phyloP scores from a whole-genome alignment of 176 grass and related monocot genomes.

The Hyparrhenia diplandra region DNA sequence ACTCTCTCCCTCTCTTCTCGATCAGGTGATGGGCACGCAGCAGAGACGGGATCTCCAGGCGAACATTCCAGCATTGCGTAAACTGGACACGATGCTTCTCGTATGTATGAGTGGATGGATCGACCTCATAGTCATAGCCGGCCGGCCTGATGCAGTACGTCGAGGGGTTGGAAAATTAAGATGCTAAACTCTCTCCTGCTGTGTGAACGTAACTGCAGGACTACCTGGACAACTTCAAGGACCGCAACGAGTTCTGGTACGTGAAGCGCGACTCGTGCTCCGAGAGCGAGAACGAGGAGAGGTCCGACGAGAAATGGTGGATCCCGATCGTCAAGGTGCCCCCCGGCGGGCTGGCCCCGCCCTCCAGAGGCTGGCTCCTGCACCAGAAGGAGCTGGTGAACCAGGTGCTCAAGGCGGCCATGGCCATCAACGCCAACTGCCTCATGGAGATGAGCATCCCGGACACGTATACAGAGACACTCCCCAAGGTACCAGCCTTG shows the following conservation, averaged over 20 bases:
- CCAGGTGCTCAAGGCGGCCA: conserved; percentile 95
- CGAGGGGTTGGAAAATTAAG: too few species aligned
- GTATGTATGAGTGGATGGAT: too few species aligned
- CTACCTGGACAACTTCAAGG: conserved; percentile 87
- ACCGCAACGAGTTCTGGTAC: conserved; percentile 83
- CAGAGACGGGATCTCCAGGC: conserved; percentile 78
- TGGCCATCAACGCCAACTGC: conserved; percentile 99
- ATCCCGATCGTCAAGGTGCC: conserved; percentile 76
- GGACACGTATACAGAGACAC: conserved; percentile 67
- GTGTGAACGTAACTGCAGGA: conserved; percentile 52
- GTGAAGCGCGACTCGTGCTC: conserved; percentile 63
- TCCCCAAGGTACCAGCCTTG: conserved; percentile 59
- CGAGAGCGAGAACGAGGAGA: conserved; percentile 50
- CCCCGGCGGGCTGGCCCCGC: conserved; percentile 46
- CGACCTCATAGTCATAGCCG: too few species aligned
- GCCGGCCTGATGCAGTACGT: too few species aligned
- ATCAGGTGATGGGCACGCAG: conserved; percentile 79
- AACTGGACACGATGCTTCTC: conserved; percentile 79
- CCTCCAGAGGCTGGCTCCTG: conserved; percentile 61
- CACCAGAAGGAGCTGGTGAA: conserved; percentile 77
- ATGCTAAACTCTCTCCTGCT: too few species aligned
- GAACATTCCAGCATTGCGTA: conserved; percentile 64
- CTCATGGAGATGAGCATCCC: conserved; percentile 93
- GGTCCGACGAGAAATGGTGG: conserved; percentile 91
- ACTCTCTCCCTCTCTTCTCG: background rate